Evolutionary conservation across 148 eudicot genomes (phyloP), one percentile per base, ranked within the genome.

Genomic region (Chenopodium berlandieri): DNA sequence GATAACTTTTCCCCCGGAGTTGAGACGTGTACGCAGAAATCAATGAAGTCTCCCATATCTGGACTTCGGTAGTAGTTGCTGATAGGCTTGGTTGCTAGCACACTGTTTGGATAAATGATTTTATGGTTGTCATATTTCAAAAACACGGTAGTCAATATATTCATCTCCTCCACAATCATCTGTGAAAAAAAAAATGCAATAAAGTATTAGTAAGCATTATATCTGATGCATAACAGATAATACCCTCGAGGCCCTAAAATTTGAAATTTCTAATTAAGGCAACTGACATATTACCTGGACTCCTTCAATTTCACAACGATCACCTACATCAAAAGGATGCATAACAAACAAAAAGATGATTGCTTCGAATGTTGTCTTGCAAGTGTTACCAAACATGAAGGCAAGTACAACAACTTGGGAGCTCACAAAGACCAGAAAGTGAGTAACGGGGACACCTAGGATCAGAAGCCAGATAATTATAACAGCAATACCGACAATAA

Each of bases 101-200:
- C 92, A 7, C 92, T 91, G 78, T 94, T 94, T 1, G 98, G 98
- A 77, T 92, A 94, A 32, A 84, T 82, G 76, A 94, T 87, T 81
- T 94, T 94, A 76, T 90, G 95, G 88, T 94, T 94, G 77, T 94
- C 96, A 7, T 64, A 87, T 85, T 87, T 89, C 71, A 94, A 86
- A 64, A 94, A 94, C 23, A 92, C 89, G 0, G 96, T 94, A 9
- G 96, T 92, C 80, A 94, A 75, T 82, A 92, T 87, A 79, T 92
- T 92, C 96, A 92, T 92, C 82, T 94, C 98, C 88, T 92, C 98
- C 52, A 94, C 98, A 34, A 94, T 85, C 98, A 94, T 89, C 98
- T 94, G 86, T 23, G 54, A 75, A 81, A 76, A 25, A 76, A 25
- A 73, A 70, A 47, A 1, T 25, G 0, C 1, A 62, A 23, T 12